Percentiles rank a stretch among this genome's conserved stretches.
phyloP scores from a whole-genome alignment of 2,329 filamentous ascomycete genomes.

The Coleophoma crateriformis region DNA sequence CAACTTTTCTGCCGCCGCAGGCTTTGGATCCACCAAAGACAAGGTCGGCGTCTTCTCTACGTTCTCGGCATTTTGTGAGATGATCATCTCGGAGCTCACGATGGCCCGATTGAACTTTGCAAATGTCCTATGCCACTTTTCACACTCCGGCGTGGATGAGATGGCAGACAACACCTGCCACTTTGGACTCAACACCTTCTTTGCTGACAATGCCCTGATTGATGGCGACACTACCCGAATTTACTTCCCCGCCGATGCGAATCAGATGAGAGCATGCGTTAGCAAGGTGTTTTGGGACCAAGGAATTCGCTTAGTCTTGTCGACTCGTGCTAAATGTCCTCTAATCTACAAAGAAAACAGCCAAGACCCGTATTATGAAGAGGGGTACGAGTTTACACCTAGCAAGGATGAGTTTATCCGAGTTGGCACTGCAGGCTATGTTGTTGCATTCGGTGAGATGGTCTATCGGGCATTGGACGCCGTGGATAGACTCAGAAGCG shows the following conservation, averaged over 20 bases:
- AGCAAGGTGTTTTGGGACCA: constrained; percentile 30
- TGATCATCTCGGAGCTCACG: constrained; percentile 33
- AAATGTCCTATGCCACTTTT: constrained; percentile 32
- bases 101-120: constrained; percentile 33
- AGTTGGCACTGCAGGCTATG: constrained; percentile 29
- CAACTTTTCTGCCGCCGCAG: constrained; percentile 33
- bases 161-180: constrained; percentile 36
- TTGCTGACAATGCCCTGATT: constrained; percentile 33
- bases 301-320: constrained; percentile 31
- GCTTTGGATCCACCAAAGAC: constrained; percentile 31
- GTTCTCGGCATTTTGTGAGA: constrained; percentile 34
- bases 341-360: constrained; percentile 30
- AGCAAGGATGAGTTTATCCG: constrained; percentile 33
- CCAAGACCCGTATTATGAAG: constrained; percentile 29
- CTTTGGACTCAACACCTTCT: constrained; percentile 34
- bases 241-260: constrained; percentile 34
- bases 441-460: constrained; percentile 33
- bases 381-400: constrained; percentile 29
- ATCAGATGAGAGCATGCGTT: constrained; percentile 33
- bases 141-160: constrained; percentile 32
- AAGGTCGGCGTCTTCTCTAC: constrained; percentile 33
- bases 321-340: constrained; percentile 31
- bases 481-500: constrained; percentile 29
- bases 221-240: constrained; percentile 28
- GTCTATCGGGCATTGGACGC: constrained; percentile 33